Percentiles rank a stretch among this genome's conserved stretches.
These are phyloP conservation scores for Trichosporon coremiiforme DNA, from an alignment of 1,284 basidiomycete species.

Conservation along the genomic window DNA sequence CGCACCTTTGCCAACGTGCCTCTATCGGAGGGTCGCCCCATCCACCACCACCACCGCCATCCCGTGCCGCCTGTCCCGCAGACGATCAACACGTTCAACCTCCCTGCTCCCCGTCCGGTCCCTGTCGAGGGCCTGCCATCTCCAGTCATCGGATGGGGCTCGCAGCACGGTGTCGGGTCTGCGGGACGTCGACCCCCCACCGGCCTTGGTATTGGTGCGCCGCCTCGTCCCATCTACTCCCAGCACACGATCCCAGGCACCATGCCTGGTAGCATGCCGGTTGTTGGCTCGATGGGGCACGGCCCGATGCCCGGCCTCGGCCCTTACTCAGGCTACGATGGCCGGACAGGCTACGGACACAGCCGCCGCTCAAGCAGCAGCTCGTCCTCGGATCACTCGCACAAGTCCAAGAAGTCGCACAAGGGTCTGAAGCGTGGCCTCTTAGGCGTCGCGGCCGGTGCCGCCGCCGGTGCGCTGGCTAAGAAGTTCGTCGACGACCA, in stretches of 20 bases:
- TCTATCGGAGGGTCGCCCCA: background rate
- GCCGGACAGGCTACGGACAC: constrained; percentile 9
- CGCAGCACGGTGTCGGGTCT: background rate
- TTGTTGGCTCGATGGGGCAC: background rate
- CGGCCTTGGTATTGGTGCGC: background rate
- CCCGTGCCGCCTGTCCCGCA: constrained; percentile 4
- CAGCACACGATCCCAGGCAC: constrained; percentile 14
- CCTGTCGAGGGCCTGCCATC: constrained; percentile 11
- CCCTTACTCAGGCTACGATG: background rate
- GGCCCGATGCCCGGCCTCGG: constrained; percentile 12
- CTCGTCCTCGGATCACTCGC: background rate
- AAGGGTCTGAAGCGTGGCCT: constrained; percentile 1
- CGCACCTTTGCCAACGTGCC: constrained; percentile 1
- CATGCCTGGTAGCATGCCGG: background rate
- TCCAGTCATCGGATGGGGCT: constrained; percentile 13
- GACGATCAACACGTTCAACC: constrained; percentile 17
- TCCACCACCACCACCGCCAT: constrained; percentile 9
- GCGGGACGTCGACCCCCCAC: background rate
- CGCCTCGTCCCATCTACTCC: background rate
- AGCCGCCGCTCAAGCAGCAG: constrained; percentile 14
- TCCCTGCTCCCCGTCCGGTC: constrained; percentile 9
- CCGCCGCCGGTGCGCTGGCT: constrained; percentile 5
- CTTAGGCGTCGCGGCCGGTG: background rate
- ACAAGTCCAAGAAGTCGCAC: constrained; percentile 7
- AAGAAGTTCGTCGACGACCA: constrained; percentile 10